phyloP scores from a whole-genome alignment of 495 filamentous ascomycete genomes.

The Penicillium psychrofluorescens region DNA sequence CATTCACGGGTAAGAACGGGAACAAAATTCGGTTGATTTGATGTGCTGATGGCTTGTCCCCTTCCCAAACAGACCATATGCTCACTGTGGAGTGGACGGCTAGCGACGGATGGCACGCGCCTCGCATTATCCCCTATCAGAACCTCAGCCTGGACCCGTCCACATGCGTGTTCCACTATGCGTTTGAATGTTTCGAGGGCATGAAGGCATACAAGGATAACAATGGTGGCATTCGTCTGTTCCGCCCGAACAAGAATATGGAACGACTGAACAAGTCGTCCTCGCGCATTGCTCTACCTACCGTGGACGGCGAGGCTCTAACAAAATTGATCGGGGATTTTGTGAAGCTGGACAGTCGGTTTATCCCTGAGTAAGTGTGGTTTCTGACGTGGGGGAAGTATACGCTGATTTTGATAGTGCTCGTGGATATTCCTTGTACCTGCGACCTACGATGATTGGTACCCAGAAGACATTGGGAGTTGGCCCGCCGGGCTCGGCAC shows the following conservation, averaged over 20 bases:
- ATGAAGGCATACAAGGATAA: conserved; percentile 96
- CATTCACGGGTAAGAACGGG: conserved; percentile 65
- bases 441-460: conserved; percentile 94
- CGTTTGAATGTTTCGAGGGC: conserved; percentile 93
- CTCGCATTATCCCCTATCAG: conserved; percentile 85
- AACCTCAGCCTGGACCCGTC: conserved; percentile 94
- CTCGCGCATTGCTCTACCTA: conserved; percentile 84
- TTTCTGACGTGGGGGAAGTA: neutral
- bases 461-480: conserved; percentile 91
- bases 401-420: conserved; percentile 26
- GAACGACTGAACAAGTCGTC: conserved; percentile 81
- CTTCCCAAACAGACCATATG: conserved; percentile 72
- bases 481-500: conserved; percentile 79
- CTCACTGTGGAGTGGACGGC: conserved; percentile 91
- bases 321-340: conserved; percentile 76
- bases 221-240: conserved; percentile 67
- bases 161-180: conserved; percentile 97
- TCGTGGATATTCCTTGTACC: conserved; percentile 86
- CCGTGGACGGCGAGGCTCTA: conserved; percentile 61
- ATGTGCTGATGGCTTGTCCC: conserved; percentile 11
- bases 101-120: conserved; percentile 67
- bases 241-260: conserved; percentile 98
- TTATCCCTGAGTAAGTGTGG: conserved; percentile 64
- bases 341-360: conserved; percentile 71
- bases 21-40: neutral